phyloP scores from a whole-genome alignment of 1,284 basidiomycete genomes.

The Fomitopsis schrenkii region DNA sequence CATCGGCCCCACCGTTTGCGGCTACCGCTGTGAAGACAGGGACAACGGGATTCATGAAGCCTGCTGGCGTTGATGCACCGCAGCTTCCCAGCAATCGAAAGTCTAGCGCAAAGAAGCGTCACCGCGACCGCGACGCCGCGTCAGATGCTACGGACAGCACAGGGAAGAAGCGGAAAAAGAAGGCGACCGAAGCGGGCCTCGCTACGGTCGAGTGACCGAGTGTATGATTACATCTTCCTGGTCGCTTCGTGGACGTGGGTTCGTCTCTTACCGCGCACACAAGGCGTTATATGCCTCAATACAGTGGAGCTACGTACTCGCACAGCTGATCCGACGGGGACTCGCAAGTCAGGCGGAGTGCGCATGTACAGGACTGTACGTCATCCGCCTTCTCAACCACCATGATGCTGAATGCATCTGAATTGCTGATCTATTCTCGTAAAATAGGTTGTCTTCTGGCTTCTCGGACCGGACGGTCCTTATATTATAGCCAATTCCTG shows the following conservation, averaged over 20 bases:
- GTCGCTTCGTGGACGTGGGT: neutral
- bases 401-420: neutral
- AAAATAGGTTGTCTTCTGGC: neutral
- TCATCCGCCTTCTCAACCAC: neutral
- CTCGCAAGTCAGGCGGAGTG: neutral
- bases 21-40: slow-evolving; percentile 38
- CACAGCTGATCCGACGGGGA: neutral
- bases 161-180: slow-evolving; percentile 20
- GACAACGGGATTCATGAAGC: slow-evolving; percentile 42
- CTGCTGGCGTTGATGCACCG: slow-evolving; percentile 52
- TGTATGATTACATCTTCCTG: neutral
- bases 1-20: slow-evolving; percentile 7
- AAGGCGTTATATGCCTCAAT: too few species aligned
- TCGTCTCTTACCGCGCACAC: neutral
- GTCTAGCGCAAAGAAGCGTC: slow-evolving; percentile 14
- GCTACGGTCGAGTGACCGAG: slow-evolving; percentile 1
- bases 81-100: slow-evolving; percentile 1
- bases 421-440: neutral
- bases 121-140: slow-evolving; percentile 13
- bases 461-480: neutral
- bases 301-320: too few species aligned
- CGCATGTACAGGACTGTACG: neutral
- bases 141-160: slow-evolving; percentile 10
- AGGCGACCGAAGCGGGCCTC: slow-evolving; percentile 3
- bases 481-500: neutral